Evolutionary conservation across 495 filamentous ascomycete genomes (phyloP).

Genomic region (Neurospora intermedia): DNA sequence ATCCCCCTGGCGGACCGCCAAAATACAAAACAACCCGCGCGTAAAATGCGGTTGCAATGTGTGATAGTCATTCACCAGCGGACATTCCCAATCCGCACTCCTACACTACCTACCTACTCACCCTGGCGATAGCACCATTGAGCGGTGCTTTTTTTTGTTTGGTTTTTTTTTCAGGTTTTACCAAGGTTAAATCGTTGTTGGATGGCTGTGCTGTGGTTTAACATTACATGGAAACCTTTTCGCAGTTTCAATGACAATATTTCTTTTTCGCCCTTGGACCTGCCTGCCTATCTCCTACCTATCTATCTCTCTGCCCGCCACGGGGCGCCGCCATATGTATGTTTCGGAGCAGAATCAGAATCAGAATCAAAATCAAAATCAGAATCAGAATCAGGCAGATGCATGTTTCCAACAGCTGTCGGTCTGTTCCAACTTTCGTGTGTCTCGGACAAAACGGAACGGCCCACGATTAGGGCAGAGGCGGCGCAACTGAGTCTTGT

Average conservation of each 20-base stretch:
- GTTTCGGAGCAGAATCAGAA: background rate
- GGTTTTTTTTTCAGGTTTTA: background rate
- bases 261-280: background rate
- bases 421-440: background rate
- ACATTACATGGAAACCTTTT: background rate
- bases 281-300: background rate
- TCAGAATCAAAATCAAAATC: background rate
- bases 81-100: background rate
- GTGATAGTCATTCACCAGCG: background rate
- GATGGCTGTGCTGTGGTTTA: background rate
- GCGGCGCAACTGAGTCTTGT: background rate
- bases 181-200: background rate
- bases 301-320: background rate
- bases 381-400: background rate
- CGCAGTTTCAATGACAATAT: background rate
- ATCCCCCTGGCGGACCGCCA: background rate
- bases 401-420: background rate
- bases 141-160: background rate
- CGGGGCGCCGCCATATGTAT: background rate
- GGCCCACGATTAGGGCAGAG: background rate
- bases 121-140: background rate
- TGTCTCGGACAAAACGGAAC: background rate
- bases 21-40: background rate
- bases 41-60: background rate
- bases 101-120: background rate